Percentiles rank a stretch among this genome's conserved stretches.
Evolutionary conservation across 768 basidiomycete species (phyloP).

Genomic region (Suillus lakei): DNA sequence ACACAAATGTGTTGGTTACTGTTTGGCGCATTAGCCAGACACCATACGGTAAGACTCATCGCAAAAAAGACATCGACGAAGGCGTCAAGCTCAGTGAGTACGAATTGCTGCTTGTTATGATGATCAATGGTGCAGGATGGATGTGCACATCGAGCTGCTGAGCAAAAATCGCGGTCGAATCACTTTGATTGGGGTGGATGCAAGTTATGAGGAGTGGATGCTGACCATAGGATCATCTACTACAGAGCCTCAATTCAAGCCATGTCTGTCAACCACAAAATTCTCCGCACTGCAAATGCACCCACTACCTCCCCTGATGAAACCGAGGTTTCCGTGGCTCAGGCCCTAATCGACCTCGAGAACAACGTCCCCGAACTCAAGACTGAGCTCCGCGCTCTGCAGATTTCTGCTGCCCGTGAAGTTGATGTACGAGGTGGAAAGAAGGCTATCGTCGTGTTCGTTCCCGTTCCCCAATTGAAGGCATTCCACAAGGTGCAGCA

Average conservation of each 20-base stretch:
- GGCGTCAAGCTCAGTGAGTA: constrained; percentile 75
- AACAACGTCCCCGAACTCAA: constrained; percentile 99
- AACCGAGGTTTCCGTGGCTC: constrained; percentile 89
- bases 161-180: constrained; percentile 23
- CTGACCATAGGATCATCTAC: constrained; percentile 31
- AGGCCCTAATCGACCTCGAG: constrained; percentile 97
- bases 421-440: constrained; percentile 99
- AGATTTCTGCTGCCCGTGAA: constrained; percentile 98
- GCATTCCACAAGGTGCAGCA: constrained; percentile 98
- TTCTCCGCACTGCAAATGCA: constrained; percentile 95
- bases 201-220: constrained; percentile 45
- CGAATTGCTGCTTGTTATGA: constrained; percentile 35
- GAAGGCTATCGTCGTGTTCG: constrained; percentile 99
- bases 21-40: constrained; percentile 29
- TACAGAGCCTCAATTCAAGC: constrained; percentile 25
- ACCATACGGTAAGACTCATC: constrained; percentile 15
- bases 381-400: constrained; percentile 90
- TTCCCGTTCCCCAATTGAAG: constrained; percentile 96
- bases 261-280: constrained; percentile 88
- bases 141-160: constrained; percentile 24
- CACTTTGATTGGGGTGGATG: constrained; percentile 62
- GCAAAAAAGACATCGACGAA: constrained; percentile 48
- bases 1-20: constrained; percentile 27
- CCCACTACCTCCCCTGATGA: constrained; percentile 89
- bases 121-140: constrained; percentile 18